Conservation (phyloP, 2,329 filamentous ascomycete genomes). For the Monosporascus ibericus region DNA sequence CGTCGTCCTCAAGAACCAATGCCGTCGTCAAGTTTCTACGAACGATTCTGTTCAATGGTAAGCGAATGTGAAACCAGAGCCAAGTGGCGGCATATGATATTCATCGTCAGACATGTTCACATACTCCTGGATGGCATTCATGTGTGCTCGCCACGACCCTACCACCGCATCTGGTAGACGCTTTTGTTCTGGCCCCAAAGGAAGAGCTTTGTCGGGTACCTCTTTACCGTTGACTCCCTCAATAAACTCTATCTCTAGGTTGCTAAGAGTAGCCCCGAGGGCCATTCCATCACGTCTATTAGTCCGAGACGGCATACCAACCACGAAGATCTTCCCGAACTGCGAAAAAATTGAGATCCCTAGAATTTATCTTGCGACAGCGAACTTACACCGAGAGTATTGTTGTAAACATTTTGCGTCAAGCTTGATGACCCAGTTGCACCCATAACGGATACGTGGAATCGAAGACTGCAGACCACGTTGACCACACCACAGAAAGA, state of each 20-base stretch:
- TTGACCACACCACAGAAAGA: too few relatives aligned
- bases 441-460: too few relatives aligned
- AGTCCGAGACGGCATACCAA: conserved; percentile 41
- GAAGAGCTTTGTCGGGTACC: conserved; percentile 33
- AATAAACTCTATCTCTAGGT: conserved; percentile 38
- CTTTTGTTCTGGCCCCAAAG: conserved; percentile 23
- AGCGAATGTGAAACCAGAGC: not conserved
- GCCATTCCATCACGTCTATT: conserved; percentile 45
- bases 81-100: not conserved
- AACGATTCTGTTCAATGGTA: conserved; percentile 30
- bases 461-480: too few relatives aligned
- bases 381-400: conserved; percentile 10
- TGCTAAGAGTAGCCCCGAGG: conserved; percentile 39
- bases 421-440: too few relatives aligned
- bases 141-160: conserved; percentile 33
- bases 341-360: conserved; percentile 14
- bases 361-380: too few relatives aligned
- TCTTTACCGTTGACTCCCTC: conserved; percentile 36
- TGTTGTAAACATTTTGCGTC: conserved; percentile 2
- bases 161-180: conserved; percentile 22
- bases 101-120: conserved; percentile 2
- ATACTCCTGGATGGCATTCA: conserved; percentile 30
- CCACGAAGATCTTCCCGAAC: conserved; percentile 47
- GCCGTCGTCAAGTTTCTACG: conserved; percentile 35
- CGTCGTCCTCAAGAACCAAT: conserved; percentile 41